Evolutionary conservation across 2,329 filamentous ascomycete species (phyloP), one percentile per base, ranked within the genome.

Genomic region (Trichoderma sp.): DNA sequence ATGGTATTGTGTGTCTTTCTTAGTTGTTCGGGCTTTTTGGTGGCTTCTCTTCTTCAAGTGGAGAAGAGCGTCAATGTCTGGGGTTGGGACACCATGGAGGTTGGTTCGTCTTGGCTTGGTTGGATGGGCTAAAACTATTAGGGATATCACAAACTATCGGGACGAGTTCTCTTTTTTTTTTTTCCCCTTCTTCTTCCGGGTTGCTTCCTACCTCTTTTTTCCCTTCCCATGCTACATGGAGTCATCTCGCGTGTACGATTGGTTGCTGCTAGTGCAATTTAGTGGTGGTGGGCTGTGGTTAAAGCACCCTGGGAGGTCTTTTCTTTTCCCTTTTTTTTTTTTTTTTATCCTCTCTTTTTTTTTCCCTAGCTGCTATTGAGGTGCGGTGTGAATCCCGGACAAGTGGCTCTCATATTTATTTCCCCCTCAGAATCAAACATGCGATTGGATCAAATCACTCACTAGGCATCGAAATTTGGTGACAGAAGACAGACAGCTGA

Each of bases 401-500:
- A 29, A 19, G 66, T 29, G 59, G 52, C 17, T 54, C 58, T 57
- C 60, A 54, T 60, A 27, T 37, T 42, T 34, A 22, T 37, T 53
- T 53, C 37, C 35, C 29, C 42, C 53, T 22, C 37, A 52, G 35
- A 68, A 54, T 59, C 22, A 15, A 65, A 64, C 10, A 45, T 58
- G 29, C 53, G n/a, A 63, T 68, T 63, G 50, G 48, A 50, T 42
- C 35, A 60, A 50, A 42, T 45, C 37, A 35, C 22, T 42, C 32
- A 34, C 22, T 48, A 42, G 39, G 35, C 52, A 50, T 54, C 67
- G 48, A 48, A 54, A 6, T 53, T 68, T 54, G 48, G 53, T 45
- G 61, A 61, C 54, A 56, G 50, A 48, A 45, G 52, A 48, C 50
- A 34, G 61, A 35, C 53, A 65, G 67, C 53, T 60, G 61, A 65